These are phyloP conservation scores for Sclerotinia borealis DNA, from an alignment of 2,329 filamentous ascomycete species.

Conservation along the genomic window DNA sequence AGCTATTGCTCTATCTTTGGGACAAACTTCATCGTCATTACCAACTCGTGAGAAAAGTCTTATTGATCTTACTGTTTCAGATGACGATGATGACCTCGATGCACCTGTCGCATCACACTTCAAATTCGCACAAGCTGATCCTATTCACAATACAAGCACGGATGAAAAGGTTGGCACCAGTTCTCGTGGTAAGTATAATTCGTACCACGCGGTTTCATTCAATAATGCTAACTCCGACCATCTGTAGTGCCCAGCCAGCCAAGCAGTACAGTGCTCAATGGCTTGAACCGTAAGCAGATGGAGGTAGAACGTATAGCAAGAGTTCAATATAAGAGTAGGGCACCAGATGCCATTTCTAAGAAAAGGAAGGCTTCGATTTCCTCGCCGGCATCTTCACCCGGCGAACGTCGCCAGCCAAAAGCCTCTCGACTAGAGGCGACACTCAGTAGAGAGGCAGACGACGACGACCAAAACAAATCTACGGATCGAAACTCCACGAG, in stretches of 20 bases:
- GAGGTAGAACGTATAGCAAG: slow-evolving; percentile 76
- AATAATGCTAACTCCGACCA: neutral
- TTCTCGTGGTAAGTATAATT: neutral
- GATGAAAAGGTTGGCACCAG: neutral
- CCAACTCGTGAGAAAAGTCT: slow-evolving; percentile 10
- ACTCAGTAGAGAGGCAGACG: neutral
- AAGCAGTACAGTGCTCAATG: neutral
- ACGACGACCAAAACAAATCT: neutral
- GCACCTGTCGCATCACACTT: slow-evolving; percentile 19
- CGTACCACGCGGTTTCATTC: too few species aligned
- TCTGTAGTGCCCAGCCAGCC: neutral
- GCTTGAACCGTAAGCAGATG: slow-evolving; percentile 69
- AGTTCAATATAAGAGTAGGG: slow-evolving; percentile 39
- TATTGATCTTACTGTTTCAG: slow-evolving; percentile 32
- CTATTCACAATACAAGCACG: neutral
- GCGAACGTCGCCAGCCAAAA: slow-evolving; percentile 13
- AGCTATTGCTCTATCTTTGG: slow-evolving; percentile 54
- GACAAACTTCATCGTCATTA: slow-evolving; percentile 10
- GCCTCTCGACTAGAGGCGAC: neutral
- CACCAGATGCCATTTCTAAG: slow-evolving; percentile 33
- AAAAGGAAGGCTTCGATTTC: slow-evolving; percentile 33
- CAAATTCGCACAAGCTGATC: neutral
- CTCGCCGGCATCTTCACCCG: slow-evolving; percentile 7
- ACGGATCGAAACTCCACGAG: neutral
- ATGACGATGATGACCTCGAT: slow-evolving; percentile 32